These are phyloP conservation scores for Colletotrichum costaricense DNA, from an alignment of 2,329 filamentous ascomycete genomes.

Conservation along the genomic window DNA sequence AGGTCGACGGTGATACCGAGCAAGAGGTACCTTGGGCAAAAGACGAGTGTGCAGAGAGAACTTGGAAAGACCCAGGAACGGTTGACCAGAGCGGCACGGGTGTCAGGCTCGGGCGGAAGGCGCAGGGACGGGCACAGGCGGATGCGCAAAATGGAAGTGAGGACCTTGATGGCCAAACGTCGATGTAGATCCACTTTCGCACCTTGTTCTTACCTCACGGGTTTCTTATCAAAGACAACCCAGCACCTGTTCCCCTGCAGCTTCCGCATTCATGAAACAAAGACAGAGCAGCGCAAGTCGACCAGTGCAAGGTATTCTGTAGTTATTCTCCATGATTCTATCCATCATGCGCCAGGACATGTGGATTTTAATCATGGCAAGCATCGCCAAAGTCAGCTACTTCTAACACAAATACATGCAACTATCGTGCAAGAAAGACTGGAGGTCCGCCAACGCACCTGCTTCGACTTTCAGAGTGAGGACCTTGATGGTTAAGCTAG, in stretches of 20 bases:
- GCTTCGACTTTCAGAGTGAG: not conserved
- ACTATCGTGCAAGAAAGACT: not conserved
- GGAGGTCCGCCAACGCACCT: not conserved
- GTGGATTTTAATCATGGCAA: too few relatives aligned
- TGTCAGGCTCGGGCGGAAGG: not conserved
- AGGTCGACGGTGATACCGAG: not conserved
- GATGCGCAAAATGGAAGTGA: conserved; percentile 19
- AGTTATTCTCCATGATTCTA: too few relatives aligned
- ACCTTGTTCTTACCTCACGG: conserved; percentile 20
- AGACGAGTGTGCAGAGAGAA: not conserved
- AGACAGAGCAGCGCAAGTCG: not conserved
- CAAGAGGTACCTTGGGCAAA: not conserved
- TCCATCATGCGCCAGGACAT: too few relatives aligned
- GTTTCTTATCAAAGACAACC: conserved; percentile 13
- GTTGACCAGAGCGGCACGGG: conserved; percentile 17
- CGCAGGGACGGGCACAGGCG: not conserved
- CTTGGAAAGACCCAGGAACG: not conserved
- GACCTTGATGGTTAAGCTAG: conserved; percentile 34
- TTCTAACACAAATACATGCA: not conserved
- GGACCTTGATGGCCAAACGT: conserved; percentile 33
- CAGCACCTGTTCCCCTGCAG: not conserved
- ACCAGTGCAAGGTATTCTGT: too few relatives aligned
- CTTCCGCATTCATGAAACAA: not conserved
- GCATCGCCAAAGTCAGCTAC: too few relatives aligned
- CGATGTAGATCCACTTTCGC: conserved; percentile 7